These are phyloP conservation scores for Alnus glutinosa DNA, from an alignment of 306 rosid species.

Conservation along the genomic window DNA sequence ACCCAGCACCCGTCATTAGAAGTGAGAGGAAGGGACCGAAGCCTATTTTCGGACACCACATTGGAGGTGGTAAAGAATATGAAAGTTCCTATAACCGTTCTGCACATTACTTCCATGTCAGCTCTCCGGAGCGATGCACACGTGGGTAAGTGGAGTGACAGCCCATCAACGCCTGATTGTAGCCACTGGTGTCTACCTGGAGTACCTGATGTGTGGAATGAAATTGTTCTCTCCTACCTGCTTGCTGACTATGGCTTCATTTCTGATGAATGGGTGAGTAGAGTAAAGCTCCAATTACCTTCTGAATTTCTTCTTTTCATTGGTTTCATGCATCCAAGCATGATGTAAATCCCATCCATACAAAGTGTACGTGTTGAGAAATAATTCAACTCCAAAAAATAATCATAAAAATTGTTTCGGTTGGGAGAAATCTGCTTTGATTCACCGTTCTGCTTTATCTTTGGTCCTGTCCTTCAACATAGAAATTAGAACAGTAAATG, in stretches of 20 bases:
- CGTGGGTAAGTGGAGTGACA: constrained; percentile 76
- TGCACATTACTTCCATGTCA: constrained; percentile 74
- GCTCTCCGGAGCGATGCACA: constrained; percentile 82
- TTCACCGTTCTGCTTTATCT: not conserved
- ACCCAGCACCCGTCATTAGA: constrained; percentile 51
- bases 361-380: not conserved
- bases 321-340: constrained; percentile 5
- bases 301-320: constrained; percentile 1
- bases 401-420: not conserved
- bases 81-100: constrained; percentile 48
- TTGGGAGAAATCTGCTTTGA: not conserved
- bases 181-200: constrained; percentile 97
- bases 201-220: constrained; percentile 85
- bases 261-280: constrained; percentile 31
- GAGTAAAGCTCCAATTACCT: constrained; percentile 38
- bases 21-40: constrained; percentile 50
- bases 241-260: constrained; percentile 35
- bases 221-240: constrained; percentile 63
- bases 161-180: constrained; percentile 60
- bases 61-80: constrained; percentile 54
- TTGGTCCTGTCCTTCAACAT: not conserved
- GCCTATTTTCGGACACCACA: constrained; percentile 56
- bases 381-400: not conserved
- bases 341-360: not conserved
- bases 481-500: not conserved